A percentile compares a stretch with the other conserved stretches of the same genome.
Conservation (phyloP, 768 basidiomycete genomes). For the Lanmaoa rubissima region DNA sequence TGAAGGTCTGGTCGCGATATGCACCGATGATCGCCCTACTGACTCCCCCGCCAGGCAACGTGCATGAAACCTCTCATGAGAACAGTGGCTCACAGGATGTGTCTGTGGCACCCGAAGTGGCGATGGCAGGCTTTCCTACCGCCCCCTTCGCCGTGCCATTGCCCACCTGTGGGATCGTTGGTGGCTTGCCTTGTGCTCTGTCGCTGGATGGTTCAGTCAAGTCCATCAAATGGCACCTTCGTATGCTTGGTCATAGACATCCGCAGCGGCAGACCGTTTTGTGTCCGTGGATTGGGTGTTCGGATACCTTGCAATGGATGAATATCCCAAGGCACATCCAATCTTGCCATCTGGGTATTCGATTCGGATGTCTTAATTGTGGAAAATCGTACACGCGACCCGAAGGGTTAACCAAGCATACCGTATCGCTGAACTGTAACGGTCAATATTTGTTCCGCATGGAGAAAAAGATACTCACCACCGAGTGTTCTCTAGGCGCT, state of each 20-base stretch:
- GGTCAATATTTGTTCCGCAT: background rate
- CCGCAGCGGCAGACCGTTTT: background rate
- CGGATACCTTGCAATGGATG: slow-evolving; percentile 9
- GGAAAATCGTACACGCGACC: slow-evolving; percentile 7
- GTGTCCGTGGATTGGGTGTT: slow-evolving; percentile 18
- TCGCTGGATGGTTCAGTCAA: slow-evolving; percentile 1
- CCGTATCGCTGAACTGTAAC: slow-evolving; percentile 2
- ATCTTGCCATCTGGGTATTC: slow-evolving; percentile 13
- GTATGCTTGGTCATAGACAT: slow-evolving; percentile 13
- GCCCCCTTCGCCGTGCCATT: background rate
- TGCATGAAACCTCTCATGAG: too few species aligned
- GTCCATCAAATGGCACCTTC: slow-evolving; percentile 15
- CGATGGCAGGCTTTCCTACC: background rate
- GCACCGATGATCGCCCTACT: too few species aligned
- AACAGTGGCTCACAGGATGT: background rate
- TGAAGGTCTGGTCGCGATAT: too few species aligned
- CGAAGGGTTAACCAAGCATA: slow-evolving; percentile 1
- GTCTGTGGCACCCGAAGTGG: too few species aligned
- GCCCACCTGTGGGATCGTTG: slow-evolving; percentile 6
- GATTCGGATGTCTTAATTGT: slow-evolving; percentile 7
- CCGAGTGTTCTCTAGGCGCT: background rate
- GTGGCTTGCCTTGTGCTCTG: slow-evolving; percentile 1
- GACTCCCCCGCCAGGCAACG: too few species aligned
- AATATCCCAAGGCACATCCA: slow-evolving; percentile 16
- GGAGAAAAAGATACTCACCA: background rate